Evolutionary conservation across 176 grass and related monocot species (phyloP), one percentile per base, ranked within the genome.

Genomic region (bread wheat (Triticum aestivum)): DNA sequence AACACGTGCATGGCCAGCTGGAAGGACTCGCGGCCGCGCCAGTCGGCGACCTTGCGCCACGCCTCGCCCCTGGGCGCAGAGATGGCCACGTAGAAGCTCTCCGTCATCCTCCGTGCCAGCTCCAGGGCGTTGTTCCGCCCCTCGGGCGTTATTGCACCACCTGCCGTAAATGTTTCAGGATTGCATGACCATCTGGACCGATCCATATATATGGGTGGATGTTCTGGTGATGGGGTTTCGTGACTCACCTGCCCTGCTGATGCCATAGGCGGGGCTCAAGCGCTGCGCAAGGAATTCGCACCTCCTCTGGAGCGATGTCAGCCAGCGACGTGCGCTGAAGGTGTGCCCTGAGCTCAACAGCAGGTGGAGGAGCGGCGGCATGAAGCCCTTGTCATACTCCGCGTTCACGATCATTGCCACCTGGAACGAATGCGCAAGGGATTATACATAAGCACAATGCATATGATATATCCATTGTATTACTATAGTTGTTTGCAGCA

Each of bases 1-100:
- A 41, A 78, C 75, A 94, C 78, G 20, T 76, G 92, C 69, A 94
- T 71, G 0, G 41, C 20, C 26, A 73, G 79, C 11, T 85, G 68
- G 4, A 86, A 44, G 10, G 10, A 49, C 10, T 64, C 65, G 18
- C 49, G 9, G n/a, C 38, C 69, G 0, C 64, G 69, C 86, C 77
- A 78, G 63, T 82, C 62, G 1, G 29, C 3, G 45, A 52, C 45
- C 14, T 9, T 76, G 44, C 44, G 15, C 73, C 45, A 76, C 0
- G 45, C 3, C 44, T 76, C 42, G 8, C 45, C 73, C 14, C 47
- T 52, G 3, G 24, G 73, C 14, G 44, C 26, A 2, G 73, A 76
- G 26, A 76, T 17, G 13, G 44, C 17, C 1, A 4, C 26, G 1
- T 27, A 52, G 73, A 76, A 76, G 26, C 3, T 2, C 17, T 27